phyloP scores from a whole-genome alignment of 768 basidiomycete genomes.

The Lactifluus volemus region DNA sequence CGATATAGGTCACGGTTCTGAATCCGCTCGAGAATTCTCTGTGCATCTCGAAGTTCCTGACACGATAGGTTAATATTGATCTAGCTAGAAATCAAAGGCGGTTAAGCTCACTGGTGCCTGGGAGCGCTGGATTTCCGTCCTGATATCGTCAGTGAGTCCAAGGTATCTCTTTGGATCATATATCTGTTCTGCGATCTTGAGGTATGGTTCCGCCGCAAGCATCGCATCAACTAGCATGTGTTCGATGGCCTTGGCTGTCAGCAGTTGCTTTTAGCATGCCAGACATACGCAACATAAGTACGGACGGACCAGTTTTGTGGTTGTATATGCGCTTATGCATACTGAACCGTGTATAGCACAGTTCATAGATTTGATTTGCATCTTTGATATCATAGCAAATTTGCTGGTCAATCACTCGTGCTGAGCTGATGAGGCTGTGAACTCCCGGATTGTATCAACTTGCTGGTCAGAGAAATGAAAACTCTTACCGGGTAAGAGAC shows the following conservation, averaged over 20 bases:
- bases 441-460: not conserved
- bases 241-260: constrained; percentile 67
- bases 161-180: constrained; percentile 51
- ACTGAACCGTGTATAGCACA: constrained; percentile 66
- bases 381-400: constrained; percentile 83
- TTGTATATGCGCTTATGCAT: constrained; percentile 80
- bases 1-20: constrained; percentile 57
- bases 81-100: not conserved
- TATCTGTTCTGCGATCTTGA: constrained; percentile 52
- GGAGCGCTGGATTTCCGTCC: constrained; percentile 48
- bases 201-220: constrained; percentile 52
- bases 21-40: constrained; percentile 54
- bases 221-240: constrained; percentile 80
- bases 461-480: not conserved
- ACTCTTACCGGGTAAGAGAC: constrained; percentile 35
- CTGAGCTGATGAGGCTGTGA: constrained; percentile 59
- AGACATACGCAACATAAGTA: not conserved
- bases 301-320: constrained; percentile 58
- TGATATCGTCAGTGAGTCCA: constrained; percentile 60
- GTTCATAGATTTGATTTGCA: constrained; percentile 62
- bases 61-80: not conserved
- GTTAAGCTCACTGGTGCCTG: constrained; percentile 36
- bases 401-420: constrained; percentile 62
- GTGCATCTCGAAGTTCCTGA: constrained; percentile 53
- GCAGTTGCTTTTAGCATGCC: not conserved